Evolutionary conservation across 768 basidiomycete species (phyloP), one percentile per base, ranked within the genome.

Genomic region (Chalciporus sphaerocephalus): DNA sequence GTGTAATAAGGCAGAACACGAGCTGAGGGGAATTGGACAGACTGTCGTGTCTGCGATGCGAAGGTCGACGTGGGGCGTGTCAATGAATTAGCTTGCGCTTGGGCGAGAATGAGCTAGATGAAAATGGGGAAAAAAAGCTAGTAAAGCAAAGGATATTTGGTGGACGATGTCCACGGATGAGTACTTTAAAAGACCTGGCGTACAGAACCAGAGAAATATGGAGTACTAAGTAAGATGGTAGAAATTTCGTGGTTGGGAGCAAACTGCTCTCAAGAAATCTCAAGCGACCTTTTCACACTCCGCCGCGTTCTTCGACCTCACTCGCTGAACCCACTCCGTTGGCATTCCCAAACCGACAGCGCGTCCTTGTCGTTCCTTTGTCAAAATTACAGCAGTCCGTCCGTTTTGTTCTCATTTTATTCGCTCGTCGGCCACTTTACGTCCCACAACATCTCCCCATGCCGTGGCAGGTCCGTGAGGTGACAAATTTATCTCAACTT

Each of bases 191-290:
- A 50, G 47, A 34, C 36, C 65, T 67, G 64, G 65, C 27, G 63
- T 63, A 61, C 64, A 51, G 47, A 40, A 59, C 64, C 64, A 65
- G 64, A 50, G 53, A 61, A 66, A 66, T 66, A 67, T 38, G 61
- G 51, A 54, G 65, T 55, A 64, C 66, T 65, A 66, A 67, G 63
- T 65, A 65, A 67, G 64, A 58, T 68, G 66, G 49, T 61, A 64
- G 56, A 55, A 64, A 59, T 40, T 56, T 51, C 40, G 57, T 51
- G 55, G 65, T 55, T 64, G 64, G 52, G 64, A 66, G 50, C 52
- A 48, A 55, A 50, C 62, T 44, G 50, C 42, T 17, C 46, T 21
- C 37, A 36, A 47, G 47, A 54, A 64, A 59, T 54, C 50, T 50
- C 60, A 62, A 58, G 53, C 52, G 35, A 22, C 15, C 42, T 59